Base-by-base conservation (phyloP, 441 rosid genomes). In the California macrophylla region DNA sequence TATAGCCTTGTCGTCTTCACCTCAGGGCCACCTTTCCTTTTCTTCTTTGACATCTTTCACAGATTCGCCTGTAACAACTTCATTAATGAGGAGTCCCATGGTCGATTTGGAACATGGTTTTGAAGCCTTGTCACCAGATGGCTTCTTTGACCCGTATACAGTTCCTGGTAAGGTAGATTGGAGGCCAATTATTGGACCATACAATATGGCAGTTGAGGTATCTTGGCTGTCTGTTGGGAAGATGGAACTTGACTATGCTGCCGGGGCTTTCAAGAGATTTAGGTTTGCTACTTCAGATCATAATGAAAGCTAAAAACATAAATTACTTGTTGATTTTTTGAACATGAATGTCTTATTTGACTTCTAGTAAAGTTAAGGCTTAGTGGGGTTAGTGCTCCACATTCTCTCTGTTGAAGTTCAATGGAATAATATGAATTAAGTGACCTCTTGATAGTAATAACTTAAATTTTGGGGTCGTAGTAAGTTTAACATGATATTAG, bases 211-310 rank as follows among this genome's bases (percentile, higher is more conserved):
- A 72, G 72, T 80, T 71, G 88, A 85, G 75, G 93, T 88, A 62
- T 79, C 87, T 42, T 78, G 86, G 81, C 77, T 88, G 73, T 84
- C 89, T 56, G 88, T 84, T 71, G 88, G 87, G 72, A 84, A 82
- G 83, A 85, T 81, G 76, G 88, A 88, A 77, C 84, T 88, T 63
- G 81, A 83, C 66, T 86, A 83, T 71, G 91, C 87, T 45, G 80
- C 87, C n/a, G 82, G 75, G 68, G 91, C 93, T 75, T 85, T 88
- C 64, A 82, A 85, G 75, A 80, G 83, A 78, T 88, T 83, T 73
- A 88, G 89, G 89, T 88, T 25, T 3, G 56, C 52, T 10, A 20
- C 38, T 61, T 21, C 36, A 67, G 70, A 64, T 45, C 64, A 36
- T 15, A 70, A 50, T 29, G 38, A 32, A 62, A 26, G 69, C 18